Conservation (phyloP, 2,329 filamentous ascomycete genomes). For the Neoarthrinium moseri region DNA sequence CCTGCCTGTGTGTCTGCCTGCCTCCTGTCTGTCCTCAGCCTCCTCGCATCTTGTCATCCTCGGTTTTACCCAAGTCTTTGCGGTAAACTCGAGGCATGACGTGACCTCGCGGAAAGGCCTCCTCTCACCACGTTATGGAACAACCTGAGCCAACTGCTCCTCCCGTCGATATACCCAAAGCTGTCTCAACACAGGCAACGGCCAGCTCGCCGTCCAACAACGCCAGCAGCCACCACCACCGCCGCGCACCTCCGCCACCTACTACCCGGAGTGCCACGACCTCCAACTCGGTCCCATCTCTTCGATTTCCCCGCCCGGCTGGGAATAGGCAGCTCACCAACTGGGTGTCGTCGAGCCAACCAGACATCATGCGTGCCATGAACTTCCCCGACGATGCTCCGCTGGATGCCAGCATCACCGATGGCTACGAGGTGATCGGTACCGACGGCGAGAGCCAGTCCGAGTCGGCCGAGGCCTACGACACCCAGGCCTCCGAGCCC, state of each 20-base stretch:
- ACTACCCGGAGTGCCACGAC: conserved; percentile 16
- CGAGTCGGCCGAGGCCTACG: conserved; percentile 48
- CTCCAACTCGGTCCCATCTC: conserved; percentile 41
- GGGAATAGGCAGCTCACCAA: conserved; percentile 56
- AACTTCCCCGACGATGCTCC: conserved; percentile 36
- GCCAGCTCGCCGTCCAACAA: conserved; percentile 16
- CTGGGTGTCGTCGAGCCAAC: conserved; percentile 58
- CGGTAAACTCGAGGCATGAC: conserved; percentile 34
- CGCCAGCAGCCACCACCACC: conserved; percentile 27
- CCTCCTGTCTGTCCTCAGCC: not conserved
- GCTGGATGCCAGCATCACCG: conserved; percentile 47
- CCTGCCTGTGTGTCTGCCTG: no score
- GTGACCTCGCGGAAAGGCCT: conserved; percentile 31
- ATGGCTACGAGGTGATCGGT: conserved; percentile 57
- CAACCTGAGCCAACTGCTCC: conserved; percentile 28
- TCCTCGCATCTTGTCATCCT: conserved; percentile 22
- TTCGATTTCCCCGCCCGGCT: conserved; percentile 56
- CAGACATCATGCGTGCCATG: conserved; percentile 53
- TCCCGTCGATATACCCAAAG: conserved; percentile 22
- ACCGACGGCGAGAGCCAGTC: conserved; percentile 54
- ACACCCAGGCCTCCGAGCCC: conserved; percentile 40
- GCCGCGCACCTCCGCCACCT: conserved; percentile 13
- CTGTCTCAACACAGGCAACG: conserved; percentile 19
- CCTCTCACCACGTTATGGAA: conserved; percentile 51
- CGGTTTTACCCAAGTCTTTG: conserved; percentile 21